Base-by-base conservation (phyloP, 192 early-diverging fungal genomes). In the Physocladia obscura region DNA sequence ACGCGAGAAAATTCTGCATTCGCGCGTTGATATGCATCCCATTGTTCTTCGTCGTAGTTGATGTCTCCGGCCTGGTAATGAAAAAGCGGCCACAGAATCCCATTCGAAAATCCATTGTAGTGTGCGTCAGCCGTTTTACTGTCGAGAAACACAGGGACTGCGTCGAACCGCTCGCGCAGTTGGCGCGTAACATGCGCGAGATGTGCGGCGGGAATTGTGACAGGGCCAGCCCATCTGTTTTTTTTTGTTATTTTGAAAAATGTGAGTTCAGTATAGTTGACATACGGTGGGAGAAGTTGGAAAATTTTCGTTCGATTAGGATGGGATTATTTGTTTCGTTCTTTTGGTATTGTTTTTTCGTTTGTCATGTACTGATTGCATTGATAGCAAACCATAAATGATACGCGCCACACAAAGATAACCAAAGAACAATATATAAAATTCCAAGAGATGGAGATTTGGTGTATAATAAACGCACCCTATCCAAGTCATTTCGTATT, bases 1-100 rank as follows among this genome's bases (percentile, higher is more conserved):
- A 93, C 85, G 60, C 94, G 90, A 19, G 96, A 94, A 84, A 99
- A 98, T 11, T 89, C 83, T 37, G 62, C 64, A 82, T 98, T 99
- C 57, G 93, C 96, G 34, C 86, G 81, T 77, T 94, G 89, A 77
- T 99, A 98, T 5, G 92, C 95, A 21, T 96, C 93, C 96, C 96
- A 99, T 76, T 92, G 88, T 15, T 87, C 85, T 76, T 97, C 94
- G 76, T 96, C 90, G 71, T 98, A 99, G 17, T 91, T 89, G 73
- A 99, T 98, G 81, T 99, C 98, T 47, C 98, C 96, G 8, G 95
- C 94, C 68, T 97, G 95, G 77, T 99, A 99, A 78, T 99, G 98
- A 82, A 99, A 99, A 51, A 99, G 78, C 3, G 98, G 98, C 97
- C 95, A 98, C 38, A 99, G 88, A 62, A 99, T 97, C 79, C 81